phyloP scores from a whole-genome alignment of 768 basidiomycete species.

The Gloeopeniophorella convolvens region DNA sequence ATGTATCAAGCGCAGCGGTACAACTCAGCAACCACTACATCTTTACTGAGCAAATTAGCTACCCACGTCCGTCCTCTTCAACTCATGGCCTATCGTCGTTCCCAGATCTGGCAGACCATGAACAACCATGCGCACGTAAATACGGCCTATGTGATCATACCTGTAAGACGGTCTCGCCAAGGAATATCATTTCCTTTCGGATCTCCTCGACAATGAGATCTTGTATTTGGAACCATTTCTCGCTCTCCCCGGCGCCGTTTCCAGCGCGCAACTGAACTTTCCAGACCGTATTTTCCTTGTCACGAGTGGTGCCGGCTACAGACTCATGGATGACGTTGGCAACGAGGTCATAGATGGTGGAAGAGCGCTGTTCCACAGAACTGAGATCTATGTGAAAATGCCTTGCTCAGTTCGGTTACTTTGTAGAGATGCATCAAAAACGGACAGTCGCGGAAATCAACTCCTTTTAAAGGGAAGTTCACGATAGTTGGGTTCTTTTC shows the following conservation, averaged over 20 bases:
- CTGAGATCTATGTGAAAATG: constrained; percentile 64
- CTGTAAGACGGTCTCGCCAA: constrained; percentile 96
- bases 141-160: constrained; percentile 33
- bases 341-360: constrained; percentile 86
- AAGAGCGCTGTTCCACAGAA: constrained; percentile 47
- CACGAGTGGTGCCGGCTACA: constrained; percentile 89
- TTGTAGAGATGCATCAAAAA: constrained; percentile 25
- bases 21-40: no score
- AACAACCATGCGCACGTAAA: constrained; percentile 5
- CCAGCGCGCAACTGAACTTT: constrained; percentile 81
- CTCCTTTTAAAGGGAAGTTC: constrained; percentile 89
- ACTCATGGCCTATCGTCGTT: constrained; percentile 6
- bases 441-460: constrained; percentile 91
- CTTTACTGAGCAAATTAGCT: neutral
- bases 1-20: no score
- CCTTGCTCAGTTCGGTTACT: no score
- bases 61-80: neutral
- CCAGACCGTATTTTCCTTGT: constrained; percentile 89
- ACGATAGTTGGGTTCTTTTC: constrained; percentile 99
- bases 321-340: constrained; percentile 95
- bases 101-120: constrained; percentile 13
- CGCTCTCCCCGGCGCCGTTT: constrained; percentile 69
- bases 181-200: constrained; percentile 95
- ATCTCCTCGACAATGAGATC: constrained; percentile 95
- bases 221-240: constrained; percentile 96